Percentiles rank a stretch among this genome's conserved stretches.
Evolutionary conservation across 768 basidiomycete genomes (phyloP).

Genomic region (Russula abietina): DNA sequence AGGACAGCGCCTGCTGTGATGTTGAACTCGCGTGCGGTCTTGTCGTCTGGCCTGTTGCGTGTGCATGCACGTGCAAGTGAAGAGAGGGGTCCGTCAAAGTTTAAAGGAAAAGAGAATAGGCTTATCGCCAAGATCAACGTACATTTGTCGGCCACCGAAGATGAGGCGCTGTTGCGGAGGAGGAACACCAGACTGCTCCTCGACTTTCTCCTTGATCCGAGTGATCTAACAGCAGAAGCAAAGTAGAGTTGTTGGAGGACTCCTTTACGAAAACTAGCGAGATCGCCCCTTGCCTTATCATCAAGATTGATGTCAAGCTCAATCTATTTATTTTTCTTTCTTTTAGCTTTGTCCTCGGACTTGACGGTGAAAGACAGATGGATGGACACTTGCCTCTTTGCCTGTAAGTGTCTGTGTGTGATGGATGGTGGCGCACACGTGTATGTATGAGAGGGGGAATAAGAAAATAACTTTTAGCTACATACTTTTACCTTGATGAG

Average conservation of each 20-base stretch:
- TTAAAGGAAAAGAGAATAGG: not conserved
- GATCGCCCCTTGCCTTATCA: conserved; percentile 55
- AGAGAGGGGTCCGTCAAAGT: not conserved
- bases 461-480: not conserved
- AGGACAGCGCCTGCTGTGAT: conserved; percentile 81
- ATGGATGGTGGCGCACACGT: conserved; percentile 6
- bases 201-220: conserved; percentile 95
- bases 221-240: conserved; percentile 53
- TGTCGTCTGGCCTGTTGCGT: conserved; percentile 85
- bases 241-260: not conserved
- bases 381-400: conserved; percentile 66
- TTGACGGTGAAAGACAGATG: not conserved
- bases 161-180: conserved; percentile 94
- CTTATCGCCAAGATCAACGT: conserved; percentile 30
- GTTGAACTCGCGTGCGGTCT: conserved; percentile 78
- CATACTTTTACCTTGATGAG: conserved; percentile 86
- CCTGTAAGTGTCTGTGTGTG: conserved; percentile 80
- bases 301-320: conserved; percentile 92
- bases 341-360: not conserved
- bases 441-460: not conserved
- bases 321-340: conserved; percentile 46
- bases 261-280: not conserved
- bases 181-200: conserved; percentile 97
- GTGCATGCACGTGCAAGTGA: not conserved
- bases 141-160: conserved; percentile 92